These are phyloP conservation scores for Dendrobium chrysotoxum DNA, from an alignment of 106 monocot genomes.

Conservation along the genomic window DNA sequence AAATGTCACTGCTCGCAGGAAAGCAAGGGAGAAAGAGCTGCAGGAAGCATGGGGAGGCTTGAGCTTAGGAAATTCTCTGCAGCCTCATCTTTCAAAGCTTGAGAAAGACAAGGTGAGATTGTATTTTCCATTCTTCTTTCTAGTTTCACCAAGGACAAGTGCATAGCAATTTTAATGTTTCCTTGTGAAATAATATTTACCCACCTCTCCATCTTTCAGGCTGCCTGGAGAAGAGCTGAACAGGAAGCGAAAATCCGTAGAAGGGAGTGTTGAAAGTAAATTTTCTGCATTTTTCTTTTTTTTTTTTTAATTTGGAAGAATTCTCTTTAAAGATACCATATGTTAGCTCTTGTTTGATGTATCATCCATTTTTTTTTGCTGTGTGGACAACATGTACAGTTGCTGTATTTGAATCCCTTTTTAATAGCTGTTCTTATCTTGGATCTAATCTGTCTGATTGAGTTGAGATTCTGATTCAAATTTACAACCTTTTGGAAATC, in stretches of 20 bases:
- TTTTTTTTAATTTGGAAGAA: neutral
- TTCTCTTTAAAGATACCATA: neutral
- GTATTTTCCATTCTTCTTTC: constrained; percentile 1
- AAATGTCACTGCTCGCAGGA: constrained; percentile 23
- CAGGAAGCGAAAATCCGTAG: constrained; percentile 36
- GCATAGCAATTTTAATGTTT: neutral
- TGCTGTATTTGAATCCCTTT: neutral
- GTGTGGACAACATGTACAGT: neutral
- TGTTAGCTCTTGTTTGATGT: neutral
- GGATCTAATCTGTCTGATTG: neutral
- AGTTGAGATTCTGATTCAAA: too few species aligned
- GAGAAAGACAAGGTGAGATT: constrained; percentile 60
- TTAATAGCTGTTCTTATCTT: neutral
- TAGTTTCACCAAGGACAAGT: neutral
- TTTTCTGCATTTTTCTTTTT: neutral
- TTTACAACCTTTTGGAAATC: too few species aligned
- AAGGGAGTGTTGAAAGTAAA: constrained; percentile 2
- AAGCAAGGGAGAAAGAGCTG: constrained; percentile 66
- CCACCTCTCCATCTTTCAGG: constrained; percentile 28
- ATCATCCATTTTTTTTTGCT: neutral
- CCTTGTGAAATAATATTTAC: neutral
- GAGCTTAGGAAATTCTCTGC: constrained; percentile 70
- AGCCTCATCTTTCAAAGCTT: constrained; percentile 68
- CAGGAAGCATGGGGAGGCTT: constrained; percentile 87
- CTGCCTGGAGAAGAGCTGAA: constrained; percentile 85